phyloP scores from a whole-genome alignment of 345 rosid species.

The Boechera retrofracta region DNA sequence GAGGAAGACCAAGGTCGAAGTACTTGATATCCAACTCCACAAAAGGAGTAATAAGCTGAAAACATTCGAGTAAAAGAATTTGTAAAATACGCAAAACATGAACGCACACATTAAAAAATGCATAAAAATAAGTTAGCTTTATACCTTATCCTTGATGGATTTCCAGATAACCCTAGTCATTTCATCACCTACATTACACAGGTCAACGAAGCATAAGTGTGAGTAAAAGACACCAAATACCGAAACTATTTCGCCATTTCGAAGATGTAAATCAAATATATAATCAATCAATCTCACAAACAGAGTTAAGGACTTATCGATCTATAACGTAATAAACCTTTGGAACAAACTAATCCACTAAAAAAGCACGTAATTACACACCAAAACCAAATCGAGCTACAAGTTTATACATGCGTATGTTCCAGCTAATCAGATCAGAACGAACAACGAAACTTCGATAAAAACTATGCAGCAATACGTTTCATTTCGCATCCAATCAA shows the following conservation, averaged over 20 bases:
- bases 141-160: constrained; percentile 94
- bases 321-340: constrained; percentile 12
- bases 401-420: not conserved
- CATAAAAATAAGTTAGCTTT: not conserved
- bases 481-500: not conserved
- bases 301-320: not conserved
- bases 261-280: not conserved
- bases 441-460: constrained; percentile 29
- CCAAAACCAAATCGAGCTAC: constrained; percentile 9
- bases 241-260: not conserved
- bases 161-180: constrained; percentile 96
- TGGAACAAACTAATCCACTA: not conserved
- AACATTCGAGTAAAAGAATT: not conserved
- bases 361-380: not conserved
- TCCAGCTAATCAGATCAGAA: constrained; percentile 31
- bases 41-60: constrained; percentile 90
- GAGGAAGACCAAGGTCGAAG: constrained; percentile 70
- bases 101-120: not conserved
- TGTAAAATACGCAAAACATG: not conserved
- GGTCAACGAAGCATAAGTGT: constrained; percentile 16
- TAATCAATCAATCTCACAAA: not conserved
- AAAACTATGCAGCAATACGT: constrained; percentile 24
- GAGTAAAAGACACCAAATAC: not conserved
- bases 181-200: constrained; percentile 79
- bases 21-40: constrained; percentile 77